These are phyloP conservation scores for Lactifluus rugatus DNA, from an alignment of 768 basidiomycete genomes.

Conservation along the genomic window DNA sequence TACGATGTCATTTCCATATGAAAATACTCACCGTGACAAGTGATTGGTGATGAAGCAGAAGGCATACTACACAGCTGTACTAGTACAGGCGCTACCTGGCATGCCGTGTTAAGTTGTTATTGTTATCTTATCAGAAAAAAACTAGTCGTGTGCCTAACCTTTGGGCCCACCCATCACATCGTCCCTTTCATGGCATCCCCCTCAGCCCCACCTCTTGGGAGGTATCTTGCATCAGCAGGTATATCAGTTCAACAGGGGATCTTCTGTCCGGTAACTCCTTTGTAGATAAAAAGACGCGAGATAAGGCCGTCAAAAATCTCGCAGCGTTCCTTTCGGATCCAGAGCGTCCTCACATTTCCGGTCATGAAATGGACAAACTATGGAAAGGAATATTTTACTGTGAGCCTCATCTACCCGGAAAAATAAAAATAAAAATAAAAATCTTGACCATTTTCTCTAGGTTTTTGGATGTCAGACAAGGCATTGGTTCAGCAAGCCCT, in stretches of 20 bases:
- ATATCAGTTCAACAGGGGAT: neutral
- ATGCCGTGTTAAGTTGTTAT: too few relatives aligned
- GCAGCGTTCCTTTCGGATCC: conserved; percentile 68
- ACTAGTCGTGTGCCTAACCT: too few relatives aligned
- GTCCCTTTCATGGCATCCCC: conserved; percentile 26
- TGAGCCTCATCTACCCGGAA: conserved; percentile 31
- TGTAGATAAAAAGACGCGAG: conserved; percentile 83
- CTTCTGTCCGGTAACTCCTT: neutral
- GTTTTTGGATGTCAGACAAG: conserved; percentile 99
- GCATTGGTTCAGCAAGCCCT: conserved; percentile 91
- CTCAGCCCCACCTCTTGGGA: conserved; percentile 61
- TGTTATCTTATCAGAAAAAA: too few relatives aligned
- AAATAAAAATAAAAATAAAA: neutral
- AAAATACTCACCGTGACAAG: conserved; percentile 65
- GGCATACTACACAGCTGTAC: too few relatives aligned
- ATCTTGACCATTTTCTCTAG: conserved; percentile 31
- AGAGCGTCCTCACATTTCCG: conserved; percentile 46
- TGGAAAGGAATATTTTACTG: conserved; percentile 99
- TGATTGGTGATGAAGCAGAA: conserved; percentile 70
- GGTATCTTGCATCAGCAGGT: conserved; percentile 88
- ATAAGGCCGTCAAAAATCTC: conserved; percentile 80
- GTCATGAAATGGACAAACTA: conserved; percentile 77
- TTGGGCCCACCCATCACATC: neutral
- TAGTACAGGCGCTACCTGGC: too few relatives aligned
- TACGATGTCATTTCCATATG: neutral